Evolutionary conservation across 305 asterid species (phyloP).

Genomic region (Fraxinus dipetala): DNA sequence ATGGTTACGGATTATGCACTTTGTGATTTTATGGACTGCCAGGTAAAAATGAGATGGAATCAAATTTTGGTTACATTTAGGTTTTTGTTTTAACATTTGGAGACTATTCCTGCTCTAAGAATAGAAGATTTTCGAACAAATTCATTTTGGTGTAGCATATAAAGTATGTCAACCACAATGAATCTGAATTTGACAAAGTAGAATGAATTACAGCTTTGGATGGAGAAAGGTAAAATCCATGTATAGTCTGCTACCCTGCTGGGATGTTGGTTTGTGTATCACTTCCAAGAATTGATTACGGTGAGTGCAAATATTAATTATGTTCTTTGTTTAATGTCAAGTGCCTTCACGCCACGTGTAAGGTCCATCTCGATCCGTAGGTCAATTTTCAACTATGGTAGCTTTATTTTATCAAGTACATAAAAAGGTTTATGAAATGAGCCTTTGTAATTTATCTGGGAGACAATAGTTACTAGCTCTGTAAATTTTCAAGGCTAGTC

Average conservation of each 20-base stretch:
- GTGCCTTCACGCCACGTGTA: too few relatives aligned
- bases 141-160: not conserved
- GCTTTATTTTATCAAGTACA: not conserved
- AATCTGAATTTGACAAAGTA: not conserved
- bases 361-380: not conserved
- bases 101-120: not conserved
- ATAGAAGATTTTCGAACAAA: not conserved
- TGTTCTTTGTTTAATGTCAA: too few relatives aligned
- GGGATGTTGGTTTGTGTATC: not conserved
- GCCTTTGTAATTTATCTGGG: not conserved
- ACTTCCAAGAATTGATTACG: not conserved
- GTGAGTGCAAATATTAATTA: too few relatives aligned
- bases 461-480: not conserved
- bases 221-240: not conserved
- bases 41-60: not conserved
- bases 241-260: not conserved
- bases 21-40: conserved; percentile 7
- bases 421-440: not conserved
- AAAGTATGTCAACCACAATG: not conserved
- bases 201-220: not conserved
- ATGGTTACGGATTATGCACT: not conserved
- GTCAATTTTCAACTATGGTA: not conserved
- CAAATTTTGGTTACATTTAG: conserved; percentile 3
- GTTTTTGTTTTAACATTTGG: not conserved
- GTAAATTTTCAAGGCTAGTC: not conserved